phyloP scores from a whole-genome alignment of 2,329 filamentous ascomycete species.

The Fusarium graminum region DNA sequence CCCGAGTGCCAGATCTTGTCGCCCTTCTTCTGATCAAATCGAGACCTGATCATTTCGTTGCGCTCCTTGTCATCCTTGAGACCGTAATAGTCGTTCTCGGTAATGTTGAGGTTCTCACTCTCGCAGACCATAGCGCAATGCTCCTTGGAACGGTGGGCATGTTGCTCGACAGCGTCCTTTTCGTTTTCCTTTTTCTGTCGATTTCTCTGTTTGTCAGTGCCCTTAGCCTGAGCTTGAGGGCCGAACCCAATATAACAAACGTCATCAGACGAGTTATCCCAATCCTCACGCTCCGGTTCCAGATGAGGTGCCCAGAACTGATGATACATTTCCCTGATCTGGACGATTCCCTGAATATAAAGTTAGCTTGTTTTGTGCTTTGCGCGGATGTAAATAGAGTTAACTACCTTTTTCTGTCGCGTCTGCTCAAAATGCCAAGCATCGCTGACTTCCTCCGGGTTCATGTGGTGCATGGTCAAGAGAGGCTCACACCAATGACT shows the following conservation, averaged over 20 bases:
- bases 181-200: slow-evolving; percentile 57
- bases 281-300: slow-evolving; percentile 58
- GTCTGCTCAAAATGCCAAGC: slow-evolving; percentile 68
- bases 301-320: slow-evolving; percentile 62
- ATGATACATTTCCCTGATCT: slow-evolving; percentile 64
- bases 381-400: slow-evolving; percentile 3
- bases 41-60: slow-evolving; percentile 46
- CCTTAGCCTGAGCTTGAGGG: slow-evolving; percentile 52
- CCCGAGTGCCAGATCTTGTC: slow-evolving; percentile 49
- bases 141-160: slow-evolving; percentile 60
- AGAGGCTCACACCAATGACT: slow-evolving; percentile 69
- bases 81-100: slow-evolving; percentile 52
- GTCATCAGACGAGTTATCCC: slow-evolving; percentile 67
- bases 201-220: slow-evolving; percentile 50
- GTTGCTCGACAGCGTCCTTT: slow-evolving; percentile 58
- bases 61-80: slow-evolving; percentile 49
- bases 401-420: slow-evolving; percentile 58
- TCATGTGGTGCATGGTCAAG: slow-evolving; percentile 69
- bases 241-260: slow-evolving; percentile 59
- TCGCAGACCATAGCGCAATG: slow-evolving; percentile 65
- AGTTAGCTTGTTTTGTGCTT: slow-evolving; percentile 24
- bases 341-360: slow-evolving; percentile 55
- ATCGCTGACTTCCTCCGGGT: slow-evolving; percentile 63
- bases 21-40: slow-evolving; percentile 46
- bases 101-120: slow-evolving; percentile 54